These are phyloP conservation scores for Biscogniauxia marginata DNA, from an alignment of 2,329 filamentous ascomycete genomes.

Conservation along the genomic window DNA sequence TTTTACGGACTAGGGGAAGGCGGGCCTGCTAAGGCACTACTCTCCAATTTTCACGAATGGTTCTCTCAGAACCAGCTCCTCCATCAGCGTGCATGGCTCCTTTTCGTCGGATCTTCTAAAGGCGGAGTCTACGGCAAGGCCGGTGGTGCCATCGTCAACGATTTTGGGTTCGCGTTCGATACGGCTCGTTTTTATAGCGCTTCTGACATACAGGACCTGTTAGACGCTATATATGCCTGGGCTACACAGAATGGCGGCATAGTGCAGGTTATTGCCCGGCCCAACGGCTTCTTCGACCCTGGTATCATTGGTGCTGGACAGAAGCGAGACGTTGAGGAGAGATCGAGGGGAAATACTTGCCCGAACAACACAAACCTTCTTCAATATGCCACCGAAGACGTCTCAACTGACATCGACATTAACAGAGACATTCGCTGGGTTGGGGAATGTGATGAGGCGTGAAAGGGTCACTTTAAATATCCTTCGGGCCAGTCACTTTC, in stretches of 20 bases:
- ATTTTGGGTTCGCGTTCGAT: constrained; percentile 1
- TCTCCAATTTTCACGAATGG: neutral
- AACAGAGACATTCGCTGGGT: neutral
- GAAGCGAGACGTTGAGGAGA: neutral
- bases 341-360: neutral
- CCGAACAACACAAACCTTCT: neutral
- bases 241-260: neutral
- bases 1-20: neutral
- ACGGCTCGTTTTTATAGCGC: neutral
- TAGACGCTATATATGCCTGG: constrained; percentile 1
- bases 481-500: too few relatives aligned
- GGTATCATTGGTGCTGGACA: constrained; percentile 1
- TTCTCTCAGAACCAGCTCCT: neutral
- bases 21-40: neutral
- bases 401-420: neutral
- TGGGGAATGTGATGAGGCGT: constrained; percentile 42
- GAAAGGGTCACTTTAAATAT: too few relatives aligned
- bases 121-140: neutral
- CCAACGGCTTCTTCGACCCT: constrained; percentile 5
- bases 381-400: neutral
- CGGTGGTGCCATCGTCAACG: neutral
- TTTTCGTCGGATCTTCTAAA: neutral
- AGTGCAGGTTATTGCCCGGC: neutral
- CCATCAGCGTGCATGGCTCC: neutral
- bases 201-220: neutral